phyloP scores from a whole-genome alignment of 1,284 basidiomycete species.

The Neolentinus lepideus region DNA sequence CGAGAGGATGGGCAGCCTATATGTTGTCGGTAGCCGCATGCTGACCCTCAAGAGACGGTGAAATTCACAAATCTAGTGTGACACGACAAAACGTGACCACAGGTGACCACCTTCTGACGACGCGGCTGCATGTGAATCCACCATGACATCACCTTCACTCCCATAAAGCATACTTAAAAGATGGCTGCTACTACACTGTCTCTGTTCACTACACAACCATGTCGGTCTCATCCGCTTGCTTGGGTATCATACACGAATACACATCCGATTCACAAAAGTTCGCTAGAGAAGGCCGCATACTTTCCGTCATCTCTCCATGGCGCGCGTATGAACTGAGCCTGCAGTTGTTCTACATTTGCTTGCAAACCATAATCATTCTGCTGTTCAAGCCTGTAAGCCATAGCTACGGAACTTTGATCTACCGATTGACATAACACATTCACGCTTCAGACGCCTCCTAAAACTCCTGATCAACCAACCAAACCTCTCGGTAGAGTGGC shows the following conservation, averaged over 20 bases:
- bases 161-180: neutral
- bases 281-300: neutral
- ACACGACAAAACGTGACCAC: neutral
- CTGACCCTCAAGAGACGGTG: neutral
- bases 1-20: neutral
- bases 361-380: constrained; percentile 30
- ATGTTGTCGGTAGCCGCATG: neutral
- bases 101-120: too few relatives aligned
- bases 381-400: constrained; percentile 34
- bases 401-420: neutral
- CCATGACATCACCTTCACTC: neutral
- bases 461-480: constrained; percentile 17
- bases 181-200: neutral
- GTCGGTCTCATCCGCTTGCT: neutral
- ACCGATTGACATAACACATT: neutral
- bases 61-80: too few relatives aligned
- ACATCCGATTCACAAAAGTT: neutral
- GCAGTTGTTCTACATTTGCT: constrained; percentile 27
- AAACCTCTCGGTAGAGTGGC: constrained; percentile 37
- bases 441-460: constrained; percentile 18
- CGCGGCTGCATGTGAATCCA: neutral
- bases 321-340: constrained; percentile 15
- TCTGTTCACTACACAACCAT: neutral
- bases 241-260: neutral
- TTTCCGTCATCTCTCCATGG: constrained; percentile 6